A percentile compares a stretch with the other conserved stretches of the same genome.
Conservation (phyloP, 192 early-diverging fungal species). For the Spizellomyces punctatus region DNA sequence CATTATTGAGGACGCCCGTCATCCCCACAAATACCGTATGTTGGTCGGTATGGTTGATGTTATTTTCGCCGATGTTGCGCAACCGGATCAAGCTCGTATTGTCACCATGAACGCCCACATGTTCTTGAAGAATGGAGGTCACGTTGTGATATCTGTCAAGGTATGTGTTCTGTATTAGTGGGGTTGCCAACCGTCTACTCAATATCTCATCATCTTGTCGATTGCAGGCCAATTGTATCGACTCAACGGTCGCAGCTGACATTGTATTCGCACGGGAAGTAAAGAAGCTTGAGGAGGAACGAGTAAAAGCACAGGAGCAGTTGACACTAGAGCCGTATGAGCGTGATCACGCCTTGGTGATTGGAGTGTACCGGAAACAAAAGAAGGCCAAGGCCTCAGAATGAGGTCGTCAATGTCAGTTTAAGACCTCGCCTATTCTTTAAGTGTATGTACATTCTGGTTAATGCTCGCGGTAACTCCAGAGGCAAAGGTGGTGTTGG, state of each 20-base stretch:
- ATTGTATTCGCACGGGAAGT: constrained; percentile 97
- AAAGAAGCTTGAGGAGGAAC: constrained; percentile 88
- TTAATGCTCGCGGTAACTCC: no score
- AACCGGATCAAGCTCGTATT: constrained; percentile 99
- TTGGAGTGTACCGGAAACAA: constrained; percentile 75
- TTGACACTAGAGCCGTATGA: constrained; percentile 98
- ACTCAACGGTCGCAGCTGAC: constrained; percentile 95
- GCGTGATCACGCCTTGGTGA: constrained; percentile 97
- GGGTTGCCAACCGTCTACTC: not conserved
- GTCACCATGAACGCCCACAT: constrained; percentile 96
- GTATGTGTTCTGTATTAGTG: constrained; percentile 1
- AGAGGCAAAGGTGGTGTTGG: no score
- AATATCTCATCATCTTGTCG: constrained; percentile 9
- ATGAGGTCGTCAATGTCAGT: not conserved
- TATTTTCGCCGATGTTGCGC: constrained; percentile 99
- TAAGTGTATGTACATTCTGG: no score
- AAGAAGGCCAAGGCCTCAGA: constrained; percentile 47
- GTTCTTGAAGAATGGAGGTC: constrained; percentile 95
- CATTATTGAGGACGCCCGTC: constrained; percentile 99
- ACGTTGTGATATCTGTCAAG: constrained; percentile 99
- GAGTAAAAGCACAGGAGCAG: constrained; percentile 93
- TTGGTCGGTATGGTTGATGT: constrained; percentile 96
- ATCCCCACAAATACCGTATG: constrained; percentile 99
- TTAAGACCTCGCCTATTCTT: no score
- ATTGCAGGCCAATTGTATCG: constrained; percentile 91